Conservation (phyloP, 2,329 filamentous ascomycete genomes). For the Fusarium concolor region DNA sequence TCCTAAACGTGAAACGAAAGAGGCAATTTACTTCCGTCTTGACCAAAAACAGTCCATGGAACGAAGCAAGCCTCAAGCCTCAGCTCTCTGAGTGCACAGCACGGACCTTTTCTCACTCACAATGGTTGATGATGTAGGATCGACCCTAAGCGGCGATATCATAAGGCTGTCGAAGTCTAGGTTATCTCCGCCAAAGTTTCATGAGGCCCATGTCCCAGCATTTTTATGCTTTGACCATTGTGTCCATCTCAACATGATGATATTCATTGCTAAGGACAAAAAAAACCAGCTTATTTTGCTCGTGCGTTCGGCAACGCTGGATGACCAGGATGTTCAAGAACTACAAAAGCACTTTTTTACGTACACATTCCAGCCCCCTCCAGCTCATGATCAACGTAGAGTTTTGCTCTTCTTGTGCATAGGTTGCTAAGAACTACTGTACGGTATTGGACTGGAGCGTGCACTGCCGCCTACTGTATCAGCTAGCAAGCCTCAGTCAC, state of each 20-base stretch:
- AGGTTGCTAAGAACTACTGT: slow-evolving; percentile 8
- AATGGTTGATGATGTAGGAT: slow-evolving; percentile 6
- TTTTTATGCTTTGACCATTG: slow-evolving; percentile 2
- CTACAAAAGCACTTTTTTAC: slow-evolving; percentile 12
- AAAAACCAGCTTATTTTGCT: slow-evolving; percentile 2
- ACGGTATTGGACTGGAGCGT: neutral
- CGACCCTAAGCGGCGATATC: slow-evolving; percentile 1
- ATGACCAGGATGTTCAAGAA: neutral
- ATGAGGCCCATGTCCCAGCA: slow-evolving; percentile 13
- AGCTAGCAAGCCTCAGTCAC: slow-evolving; percentile 31
- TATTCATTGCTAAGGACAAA: neutral
- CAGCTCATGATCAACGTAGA: slow-evolving; percentile 30
- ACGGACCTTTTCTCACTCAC: slow-evolving; percentile 10
- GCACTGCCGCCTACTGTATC: neutral
- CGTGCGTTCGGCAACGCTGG: neutral
- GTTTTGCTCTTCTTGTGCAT: slow-evolving; percentile 19
- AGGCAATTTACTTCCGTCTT: slow-evolving; percentile 5
- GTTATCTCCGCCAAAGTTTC: slow-evolving; percentile 11
- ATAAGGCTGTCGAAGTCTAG: slow-evolving; percentile 29
- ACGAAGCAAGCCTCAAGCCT: slow-evolving; percentile 16
- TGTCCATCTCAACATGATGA: slow-evolving; percentile 3
- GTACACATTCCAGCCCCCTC: slow-evolving; percentile 17
- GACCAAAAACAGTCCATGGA: slow-evolving; percentile 1
- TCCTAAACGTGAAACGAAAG: slow-evolving; percentile 26
- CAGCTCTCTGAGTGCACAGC: slow-evolving; percentile 9